phyloP scores from a whole-genome alignment of 139 green algal genomes.

The Micromonas commoda region DNA sequence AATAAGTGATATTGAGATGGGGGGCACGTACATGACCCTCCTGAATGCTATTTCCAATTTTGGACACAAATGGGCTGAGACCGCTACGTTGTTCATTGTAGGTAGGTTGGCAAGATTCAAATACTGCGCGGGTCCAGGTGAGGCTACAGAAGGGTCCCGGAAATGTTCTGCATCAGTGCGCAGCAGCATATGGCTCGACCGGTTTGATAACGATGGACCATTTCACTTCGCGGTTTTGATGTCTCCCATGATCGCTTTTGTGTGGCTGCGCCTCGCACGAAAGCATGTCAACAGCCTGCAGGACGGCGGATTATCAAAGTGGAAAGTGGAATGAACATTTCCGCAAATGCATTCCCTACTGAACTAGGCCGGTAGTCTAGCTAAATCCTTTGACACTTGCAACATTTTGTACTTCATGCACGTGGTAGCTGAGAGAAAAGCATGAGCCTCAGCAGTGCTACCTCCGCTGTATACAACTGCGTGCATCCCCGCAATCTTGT shows the following conservation, averaged over 20 bases:
- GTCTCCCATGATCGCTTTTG: background rate
- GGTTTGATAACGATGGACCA: background rate
- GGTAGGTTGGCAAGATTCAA: background rate
- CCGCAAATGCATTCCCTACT: no score
- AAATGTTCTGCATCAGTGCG: background rate
- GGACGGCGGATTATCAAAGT: background rate
- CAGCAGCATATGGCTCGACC: no score
- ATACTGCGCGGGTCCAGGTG: background rate
- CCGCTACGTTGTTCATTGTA: background rate
- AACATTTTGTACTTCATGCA: no score
- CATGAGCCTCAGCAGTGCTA: no score
- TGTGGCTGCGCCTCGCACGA: background rate
- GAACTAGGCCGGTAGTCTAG: no score
- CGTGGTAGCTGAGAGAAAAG: no score
- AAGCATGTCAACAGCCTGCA: background rate
- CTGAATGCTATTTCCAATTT: slow-evolving; percentile 24
- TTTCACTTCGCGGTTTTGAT: slow-evolving; percentile 7
- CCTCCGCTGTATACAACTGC: no score
- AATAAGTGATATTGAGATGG: slow-evolving; percentile 13
- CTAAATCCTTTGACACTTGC: no score
- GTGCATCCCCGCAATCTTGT: no score
- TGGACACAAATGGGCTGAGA: slow-evolving; percentile 5
- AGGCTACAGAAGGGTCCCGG: background rate
- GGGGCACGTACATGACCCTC: slow-evolving; percentile 28
- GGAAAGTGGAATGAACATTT: no score